phyloP scores from a whole-genome alignment of 352 stramenopile genomes.

The Phytopythium helicoides region DNA sequence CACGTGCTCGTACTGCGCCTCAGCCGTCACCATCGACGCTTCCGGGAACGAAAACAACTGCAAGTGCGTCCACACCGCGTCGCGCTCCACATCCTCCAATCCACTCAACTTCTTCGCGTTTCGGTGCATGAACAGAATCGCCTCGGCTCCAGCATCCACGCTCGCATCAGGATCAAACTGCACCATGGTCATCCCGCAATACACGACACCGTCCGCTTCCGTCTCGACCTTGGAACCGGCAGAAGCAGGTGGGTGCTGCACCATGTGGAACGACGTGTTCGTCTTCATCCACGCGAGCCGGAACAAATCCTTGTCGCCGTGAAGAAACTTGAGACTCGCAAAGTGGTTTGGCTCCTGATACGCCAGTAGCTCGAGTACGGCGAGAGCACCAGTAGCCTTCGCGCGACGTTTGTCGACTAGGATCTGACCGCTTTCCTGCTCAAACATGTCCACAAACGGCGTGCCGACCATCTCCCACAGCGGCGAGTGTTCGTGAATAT shows the following conservation, averaged over 20 bases:
- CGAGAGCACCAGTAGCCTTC: slow-evolving; percentile 12
- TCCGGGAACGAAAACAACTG: too few relatives aligned
- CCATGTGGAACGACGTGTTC: slow-evolving; percentile 43
- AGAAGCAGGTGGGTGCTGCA: slow-evolving; percentile 29
- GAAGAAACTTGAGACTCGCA: slow-evolving; percentile 26
- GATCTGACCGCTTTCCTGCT: slow-evolving; percentile 51
- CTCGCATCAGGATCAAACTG: slow-evolving; percentile 19
- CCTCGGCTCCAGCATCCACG: neutral
- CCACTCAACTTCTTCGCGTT: slow-evolving; percentile 37
- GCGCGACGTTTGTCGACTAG: slow-evolving; percentile 31
- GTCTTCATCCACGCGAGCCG: slow-evolving; percentile 53
- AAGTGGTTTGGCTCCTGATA: slow-evolving; percentile 40
- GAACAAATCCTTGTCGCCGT: slow-evolving; percentile 65
- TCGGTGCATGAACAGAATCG: slow-evolving; percentile 48
- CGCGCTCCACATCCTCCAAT: neutral
- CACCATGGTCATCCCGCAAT: slow-evolving; percentile 58
- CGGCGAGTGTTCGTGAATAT: slow-evolving; percentile 42
- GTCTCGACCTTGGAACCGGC: slow-evolving; percentile 31
- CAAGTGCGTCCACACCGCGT: neutral
- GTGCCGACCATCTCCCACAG: slow-evolving; percentile 49
- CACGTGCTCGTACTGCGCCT: slow-evolving; percentile 8
- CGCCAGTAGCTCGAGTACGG: slow-evolving; percentile 29
- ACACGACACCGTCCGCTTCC: slow-evolving; percentile 33
- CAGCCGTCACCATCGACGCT: too few relatives aligned
- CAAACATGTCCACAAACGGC: slow-evolving; percentile 46